Evolutionary conservation across 441 rosid genomes (phyloP), one percentile per base, ranked within the genome.

Genomic region (Mallotus repandus): DNA sequence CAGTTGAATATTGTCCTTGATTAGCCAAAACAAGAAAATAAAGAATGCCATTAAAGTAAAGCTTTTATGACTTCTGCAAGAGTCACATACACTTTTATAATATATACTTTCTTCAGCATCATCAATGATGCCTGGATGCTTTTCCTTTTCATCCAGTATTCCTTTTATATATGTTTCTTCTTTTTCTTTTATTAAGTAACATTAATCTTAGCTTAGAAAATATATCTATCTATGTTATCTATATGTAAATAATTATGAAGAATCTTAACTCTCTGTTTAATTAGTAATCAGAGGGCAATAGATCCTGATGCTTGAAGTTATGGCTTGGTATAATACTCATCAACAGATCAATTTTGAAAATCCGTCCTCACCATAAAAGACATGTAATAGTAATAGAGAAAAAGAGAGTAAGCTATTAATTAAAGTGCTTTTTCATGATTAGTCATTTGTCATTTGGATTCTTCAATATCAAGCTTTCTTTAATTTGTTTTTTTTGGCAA

Each of bases 1-100:
- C 74, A 68, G 35, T 70, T 65, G 72, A 69, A 71, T 66, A 4
- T 73, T 76, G 59, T 66, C 58, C 21, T 71, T 78, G 86, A 86
- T 86, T 81, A 79, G 87, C 85, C 88, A 76, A 80, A 79, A 83
- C 86, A 84, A 79, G 81, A 72, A 82, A 78, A 60, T 11, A 68
- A 79, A 68, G 70, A 63, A 54, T 68, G 68, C 67, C 18, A 71
- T 70, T 63, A 63, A 73, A 73, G 74, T n/a, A 69, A 64, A 56
- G 74, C 63, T 60, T 50, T 53, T 69, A 41, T n/a, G 3, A 61
- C 77, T 80, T 66, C 63, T 68, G 52, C 68, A 69, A 46, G 38
- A 48, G 52, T 61, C 59, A 60, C 52, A 68, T 35, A 46, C 55
- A 53, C 57, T 53, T 53, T 53, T 53, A 53, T 35, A 35, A 35